A percentile compares a stretch with the other conserved stretches of the same genome.
phyloP scores from a whole-genome alignment of 176 grass and related monocot genomes.

The Carex scoparia region DNA sequence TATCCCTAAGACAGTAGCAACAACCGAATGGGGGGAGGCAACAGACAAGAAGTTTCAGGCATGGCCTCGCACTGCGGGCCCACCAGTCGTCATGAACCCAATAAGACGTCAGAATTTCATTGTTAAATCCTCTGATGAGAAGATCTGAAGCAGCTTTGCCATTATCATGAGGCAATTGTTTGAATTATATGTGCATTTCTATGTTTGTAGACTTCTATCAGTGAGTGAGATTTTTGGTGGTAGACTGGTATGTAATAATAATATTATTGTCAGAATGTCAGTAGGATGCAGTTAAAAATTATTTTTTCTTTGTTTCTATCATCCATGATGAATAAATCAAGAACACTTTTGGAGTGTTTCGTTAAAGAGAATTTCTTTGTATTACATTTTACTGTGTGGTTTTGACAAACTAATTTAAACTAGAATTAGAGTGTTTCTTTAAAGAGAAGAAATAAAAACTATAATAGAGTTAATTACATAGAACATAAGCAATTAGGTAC shows the following conservation, averaged over 20 bases:
- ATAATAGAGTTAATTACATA: neutral
- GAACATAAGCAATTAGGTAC: neutral
- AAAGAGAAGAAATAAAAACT: neutral
- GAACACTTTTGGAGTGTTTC: neutral
- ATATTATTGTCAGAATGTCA: neutral
- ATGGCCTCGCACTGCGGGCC: conserved; percentile 13
- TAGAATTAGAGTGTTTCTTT: neutral
- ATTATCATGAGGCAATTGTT: neutral
- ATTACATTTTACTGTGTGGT: neutral
- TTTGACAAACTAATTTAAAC: neutral
- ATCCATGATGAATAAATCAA: neutral
- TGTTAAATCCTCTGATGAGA: conserved; percentile 15
- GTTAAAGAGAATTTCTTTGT: neutral
- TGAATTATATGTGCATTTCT: neutral
- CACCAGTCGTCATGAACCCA: conserved; percentile 23
- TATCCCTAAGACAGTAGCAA: neutral
- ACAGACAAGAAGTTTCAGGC: conserved; percentile 15
- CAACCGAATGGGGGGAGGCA: conserved; percentile 12
- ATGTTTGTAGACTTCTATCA: neutral
- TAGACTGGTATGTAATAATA: conserved; percentile 3
- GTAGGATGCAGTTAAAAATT: neutral
- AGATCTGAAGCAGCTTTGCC: neutral
- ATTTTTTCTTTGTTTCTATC: neutral
- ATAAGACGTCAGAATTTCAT: conserved; percentile 29
- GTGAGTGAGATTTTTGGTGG: neutral